phyloP scores from a whole-genome alignment of 768 basidiomycete species.

The Butyriboletus loyo region DNA sequence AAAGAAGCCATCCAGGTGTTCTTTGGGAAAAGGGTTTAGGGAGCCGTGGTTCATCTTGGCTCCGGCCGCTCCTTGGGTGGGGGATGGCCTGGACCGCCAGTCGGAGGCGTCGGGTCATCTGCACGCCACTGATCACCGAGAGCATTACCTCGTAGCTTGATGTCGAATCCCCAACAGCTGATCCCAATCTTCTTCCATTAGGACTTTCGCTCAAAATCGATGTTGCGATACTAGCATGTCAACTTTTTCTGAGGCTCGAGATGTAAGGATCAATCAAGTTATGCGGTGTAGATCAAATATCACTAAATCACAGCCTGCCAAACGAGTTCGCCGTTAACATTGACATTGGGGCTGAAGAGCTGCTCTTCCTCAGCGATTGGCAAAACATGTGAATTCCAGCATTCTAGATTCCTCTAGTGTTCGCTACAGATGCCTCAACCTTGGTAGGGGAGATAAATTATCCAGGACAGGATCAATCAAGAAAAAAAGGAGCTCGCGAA shows the following conservation, averaged over 20 bases:
- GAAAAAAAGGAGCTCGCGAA: background rate
- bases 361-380: too few species aligned
- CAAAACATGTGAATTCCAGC: background rate
- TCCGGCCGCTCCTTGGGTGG: too few species aligned
- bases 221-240: background rate
- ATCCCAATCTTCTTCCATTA: background rate
- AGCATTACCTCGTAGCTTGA: too few species aligned
- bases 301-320: background rate
- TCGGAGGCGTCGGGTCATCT: too few species aligned
- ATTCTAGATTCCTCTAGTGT: too few species aligned
- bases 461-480: background rate
- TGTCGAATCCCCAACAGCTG: too few species aligned
- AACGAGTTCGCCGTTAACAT: background rate
- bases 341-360: too few species aligned
- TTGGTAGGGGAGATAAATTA: background rate
- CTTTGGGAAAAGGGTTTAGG: background rate
- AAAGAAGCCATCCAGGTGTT: background rate
- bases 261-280: background rate
- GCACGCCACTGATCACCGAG: too few species aligned
- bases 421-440: background rate
- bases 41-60: background rate
- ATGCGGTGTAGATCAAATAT: background rate
- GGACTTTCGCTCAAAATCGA: background rate
- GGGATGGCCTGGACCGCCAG: background rate
- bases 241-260: background rate